Evolutionary conservation across 306 rosid species (phyloP).

Genomic region (Malus asiatica): DNA sequence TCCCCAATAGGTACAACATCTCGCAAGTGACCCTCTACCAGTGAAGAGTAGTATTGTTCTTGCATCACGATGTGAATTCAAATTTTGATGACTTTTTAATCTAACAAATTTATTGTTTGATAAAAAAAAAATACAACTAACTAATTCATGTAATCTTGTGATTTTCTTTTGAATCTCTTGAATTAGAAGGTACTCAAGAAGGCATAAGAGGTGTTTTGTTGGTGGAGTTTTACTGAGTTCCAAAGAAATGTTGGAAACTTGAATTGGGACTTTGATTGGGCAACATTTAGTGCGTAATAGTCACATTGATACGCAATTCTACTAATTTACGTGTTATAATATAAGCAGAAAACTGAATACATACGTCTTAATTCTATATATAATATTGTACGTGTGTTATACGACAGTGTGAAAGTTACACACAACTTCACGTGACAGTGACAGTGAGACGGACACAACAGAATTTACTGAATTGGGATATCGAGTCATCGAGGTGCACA

Average conservation of each 20-base stretch:
- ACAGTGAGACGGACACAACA: neutral
- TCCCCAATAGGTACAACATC: neutral
- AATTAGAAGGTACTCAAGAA: slow-evolving; percentile 1
- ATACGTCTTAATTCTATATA: too few relatives aligned
- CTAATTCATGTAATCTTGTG: neutral
- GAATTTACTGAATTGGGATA: neutral
- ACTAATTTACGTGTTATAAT: too few relatives aligned
- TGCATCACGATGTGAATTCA: accelerated
- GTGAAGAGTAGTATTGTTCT: too few relatives aligned
- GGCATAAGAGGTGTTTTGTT: neutral
- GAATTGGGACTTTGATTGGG: slow-evolving; percentile 6
- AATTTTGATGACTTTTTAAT: too few relatives aligned
- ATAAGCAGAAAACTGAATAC: accelerated
- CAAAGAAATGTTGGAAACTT: neutral
- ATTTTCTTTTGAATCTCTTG: neutral
- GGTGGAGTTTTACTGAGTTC: neutral
- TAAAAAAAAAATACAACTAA: too few relatives aligned
- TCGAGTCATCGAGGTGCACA: slow-evolving; percentile 18
- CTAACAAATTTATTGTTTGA: too few relatives aligned
- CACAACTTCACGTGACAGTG: too few relatives aligned
- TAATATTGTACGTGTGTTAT: too few relatives aligned
- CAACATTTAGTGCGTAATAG: neutral
- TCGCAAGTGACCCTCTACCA: accelerated
- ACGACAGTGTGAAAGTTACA: too few relatives aligned
- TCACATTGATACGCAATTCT: accelerated